Evolutionary conservation across 768 basidiomycete species (phyloP), one percentile per base, ranked within the genome.

Genomic region (Tylopilus vinaceipallidus): DNA sequence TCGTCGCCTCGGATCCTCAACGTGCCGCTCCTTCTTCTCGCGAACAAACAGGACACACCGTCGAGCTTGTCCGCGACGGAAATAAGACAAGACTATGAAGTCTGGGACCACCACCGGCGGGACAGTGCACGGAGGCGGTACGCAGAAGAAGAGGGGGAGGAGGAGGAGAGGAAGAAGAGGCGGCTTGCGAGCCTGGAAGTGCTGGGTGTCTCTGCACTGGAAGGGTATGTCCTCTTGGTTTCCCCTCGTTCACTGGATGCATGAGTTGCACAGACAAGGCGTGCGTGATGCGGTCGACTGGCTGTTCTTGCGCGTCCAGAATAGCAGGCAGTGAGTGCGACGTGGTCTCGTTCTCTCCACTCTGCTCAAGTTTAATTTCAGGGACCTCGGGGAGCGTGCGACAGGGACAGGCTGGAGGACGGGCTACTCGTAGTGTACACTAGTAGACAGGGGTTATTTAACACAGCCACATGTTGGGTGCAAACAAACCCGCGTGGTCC

Each of bases 41-140:
- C 95, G 23, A 98, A 98, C 73, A 98, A 99, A 66, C 95, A 98
- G 67, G 97, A 98, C 58, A 82, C 79, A 3, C 84, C 87, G 0
- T 68, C 75, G 16, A 87, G 87, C 56, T 75, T 98, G 27, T 88
- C 91, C 0, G 90, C 94, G 0, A 86, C 92, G 43, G 92, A 98
- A 54, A 94, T 99, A 41, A 74, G 94, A 19, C 86, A 93, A 52
- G 84, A 88, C 65, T 92, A 91, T 52, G 88, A 92, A 65, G 84
- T 84, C 40, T 93, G 91, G 89, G 80, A 89, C 62, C 84, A 88
- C 60, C 76, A 81, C 41, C 83, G 85, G 63, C 72, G 84, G 37
- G 86, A 86, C 63, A 86, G 80, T 56, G 81, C 83, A 14, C 75
- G 85, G 38, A 62, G 71, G 46, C 71, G 83, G 27, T 77, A 76